Conservation (phyloP, 2,329 filamentous ascomycete genomes). For the Lasiodiplodia hormozganensis region DNA sequence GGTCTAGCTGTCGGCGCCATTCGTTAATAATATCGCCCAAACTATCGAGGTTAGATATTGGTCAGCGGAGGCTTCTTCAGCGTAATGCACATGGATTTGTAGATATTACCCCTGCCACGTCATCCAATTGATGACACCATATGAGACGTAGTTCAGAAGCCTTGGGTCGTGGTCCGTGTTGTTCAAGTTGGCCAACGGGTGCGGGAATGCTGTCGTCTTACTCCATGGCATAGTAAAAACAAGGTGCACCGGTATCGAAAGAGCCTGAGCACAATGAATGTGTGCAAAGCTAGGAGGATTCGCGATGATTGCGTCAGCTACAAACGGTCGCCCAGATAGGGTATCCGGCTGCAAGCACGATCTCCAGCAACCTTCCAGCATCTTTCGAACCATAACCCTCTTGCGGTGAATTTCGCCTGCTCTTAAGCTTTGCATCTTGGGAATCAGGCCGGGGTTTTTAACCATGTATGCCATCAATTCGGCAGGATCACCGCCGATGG, state of each 20-base stretch:
- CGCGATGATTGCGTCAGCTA: constrained; percentile 34
- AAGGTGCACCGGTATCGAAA: constrained; percentile 33
- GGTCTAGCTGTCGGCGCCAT: constrained; percentile 48
- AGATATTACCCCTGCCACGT: constrained; percentile 61
- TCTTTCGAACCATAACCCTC: constrained; percentile 38
- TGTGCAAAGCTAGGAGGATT: constrained; percentile 35
- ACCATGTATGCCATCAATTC: constrained; percentile 73
- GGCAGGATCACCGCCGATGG: constrained; percentile 64
- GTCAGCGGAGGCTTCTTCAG: not conserved
- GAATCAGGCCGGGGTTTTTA: constrained; percentile 73
- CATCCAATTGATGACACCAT: constrained; percentile 56
- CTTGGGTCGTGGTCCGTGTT: constrained; percentile 44
- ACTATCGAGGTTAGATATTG: constrained; percentile 33
- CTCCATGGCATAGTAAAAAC: constrained; percentile 58
- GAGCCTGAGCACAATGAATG: constrained; percentile 32
- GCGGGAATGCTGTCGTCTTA: constrained; percentile 53
- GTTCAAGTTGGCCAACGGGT: constrained; percentile 58
- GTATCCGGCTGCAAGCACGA: constrained; percentile 32
- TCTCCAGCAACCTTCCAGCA: constrained; percentile 44
- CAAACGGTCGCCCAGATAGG: constrained; percentile 28
- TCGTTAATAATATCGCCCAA: constrained; percentile 56
- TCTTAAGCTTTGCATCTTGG: constrained; percentile 39
- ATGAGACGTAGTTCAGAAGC: constrained; percentile 57
- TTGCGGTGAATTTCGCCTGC: constrained; percentile 39
- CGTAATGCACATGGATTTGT: no score